Percentiles rank a stretch among this genome's conserved stretches.
Conservation (phyloP, 257 asterid genomes). For the Nicotiana tomentosiformis region DNA sequence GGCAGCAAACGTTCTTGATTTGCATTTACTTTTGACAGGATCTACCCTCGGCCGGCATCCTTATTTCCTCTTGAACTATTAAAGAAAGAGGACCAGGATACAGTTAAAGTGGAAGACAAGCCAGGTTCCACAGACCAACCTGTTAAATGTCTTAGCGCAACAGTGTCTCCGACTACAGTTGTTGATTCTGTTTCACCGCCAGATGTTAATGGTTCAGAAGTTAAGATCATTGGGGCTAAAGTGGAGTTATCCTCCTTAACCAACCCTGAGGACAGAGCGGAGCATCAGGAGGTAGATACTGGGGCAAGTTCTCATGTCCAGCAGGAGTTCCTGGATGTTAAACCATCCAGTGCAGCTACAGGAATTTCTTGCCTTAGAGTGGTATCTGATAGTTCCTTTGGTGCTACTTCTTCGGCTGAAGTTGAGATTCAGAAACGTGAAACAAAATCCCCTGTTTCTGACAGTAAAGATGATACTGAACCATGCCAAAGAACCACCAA, state of each 20-base stretch:
- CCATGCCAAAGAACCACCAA: conserved; percentile 11
- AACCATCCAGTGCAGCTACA: conserved; percentile 14
- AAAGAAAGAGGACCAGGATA: conserved; percentile 29
- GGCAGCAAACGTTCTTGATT: background rate
- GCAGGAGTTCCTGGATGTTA: conserved; percentile 27
- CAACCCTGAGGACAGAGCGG: conserved; percentile 22
- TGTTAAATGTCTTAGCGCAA: conserved; percentile 26
- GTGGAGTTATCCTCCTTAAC: conserved; percentile 17
- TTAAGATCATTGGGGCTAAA: conserved; percentile 15
- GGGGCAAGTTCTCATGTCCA: conserved; percentile 24
- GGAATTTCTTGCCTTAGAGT: conserved; percentile 21
- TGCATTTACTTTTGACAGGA: conserved; percentile 37
- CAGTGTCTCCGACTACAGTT: conserved; percentile 20
- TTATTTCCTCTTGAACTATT: conserved; percentile 46
- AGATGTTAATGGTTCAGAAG: conserved; percentile 22
- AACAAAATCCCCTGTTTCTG: conserved; percentile 18
- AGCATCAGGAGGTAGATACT: conserved; percentile 25
- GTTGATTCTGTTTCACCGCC: conserved; percentile 26
- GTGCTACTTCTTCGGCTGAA: background rate
- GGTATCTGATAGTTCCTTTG: conserved; percentile 6
- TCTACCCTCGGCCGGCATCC: conserved; percentile 51
- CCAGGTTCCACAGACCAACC: conserved; percentile 24
- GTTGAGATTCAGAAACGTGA: conserved; percentile 7
- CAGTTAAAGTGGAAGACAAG: conserved; percentile 28
- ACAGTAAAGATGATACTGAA: conserved; percentile 26